A percentile compares a stretch with the other conserved stretches of the same genome.
These are phyloP conservation scores for Botrytis deweyae DNA, from an alignment of 2,329 filamentous ascomycete species.

Conservation along the genomic window DNA sequence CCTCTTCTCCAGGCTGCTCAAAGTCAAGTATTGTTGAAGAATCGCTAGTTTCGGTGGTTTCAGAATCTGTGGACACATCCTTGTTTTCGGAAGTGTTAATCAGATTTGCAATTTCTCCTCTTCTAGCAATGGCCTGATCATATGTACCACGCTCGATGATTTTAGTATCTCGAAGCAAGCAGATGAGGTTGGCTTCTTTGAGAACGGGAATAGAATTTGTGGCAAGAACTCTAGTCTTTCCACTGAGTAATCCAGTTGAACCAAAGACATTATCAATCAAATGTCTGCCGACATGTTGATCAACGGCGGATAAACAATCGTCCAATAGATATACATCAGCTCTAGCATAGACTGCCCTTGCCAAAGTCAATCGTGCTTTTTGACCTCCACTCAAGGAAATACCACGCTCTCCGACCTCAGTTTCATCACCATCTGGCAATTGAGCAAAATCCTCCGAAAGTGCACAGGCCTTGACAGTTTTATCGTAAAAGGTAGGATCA, in stretches of 20 bases:
- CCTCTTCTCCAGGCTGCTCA: slow-evolving; percentile 51
- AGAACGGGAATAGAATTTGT: slow-evolving; percentile 95
- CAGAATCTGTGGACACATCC: slow-evolving; percentile 46
- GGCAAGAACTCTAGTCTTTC: slow-evolving; percentile 88
- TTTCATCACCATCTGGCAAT: slow-evolving; percentile 93
- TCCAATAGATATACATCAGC: slow-evolving; percentile 96
- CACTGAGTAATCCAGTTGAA: slow-evolving; percentile 72
- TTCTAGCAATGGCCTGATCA: slow-evolving; percentile 87
- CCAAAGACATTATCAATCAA: slow-evolving; percentile 94
- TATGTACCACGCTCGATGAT: slow-evolving; percentile 89
- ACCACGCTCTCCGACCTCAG: slow-evolving; percentile 92
- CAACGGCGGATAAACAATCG: slow-evolving; percentile 93
- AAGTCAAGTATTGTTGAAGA: slow-evolving; percentile 54
- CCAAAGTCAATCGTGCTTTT: slow-evolving; percentile 88
- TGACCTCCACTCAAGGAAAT: slow-evolving; percentile 96
- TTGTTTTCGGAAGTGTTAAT: slow-evolving; percentile 71
- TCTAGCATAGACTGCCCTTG: slow-evolving; percentile 90
- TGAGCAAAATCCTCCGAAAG: slow-evolving; percentile 86
- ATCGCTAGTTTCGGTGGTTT: slow-evolving; percentile 50
- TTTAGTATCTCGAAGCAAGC: slow-evolving; percentile 76
- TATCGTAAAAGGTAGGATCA: slow-evolving; percentile 91
- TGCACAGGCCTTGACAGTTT: slow-evolving; percentile 88
- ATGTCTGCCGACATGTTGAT: slow-evolving; percentile 93
- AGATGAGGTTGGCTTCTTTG: slow-evolving; percentile 85
- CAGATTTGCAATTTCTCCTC: slow-evolving; percentile 82